Evolutionary conservation across 2,329 filamentous ascomycete genomes (phyloP).

Genomic region (Akanthomyces dipterigenus): DNA sequence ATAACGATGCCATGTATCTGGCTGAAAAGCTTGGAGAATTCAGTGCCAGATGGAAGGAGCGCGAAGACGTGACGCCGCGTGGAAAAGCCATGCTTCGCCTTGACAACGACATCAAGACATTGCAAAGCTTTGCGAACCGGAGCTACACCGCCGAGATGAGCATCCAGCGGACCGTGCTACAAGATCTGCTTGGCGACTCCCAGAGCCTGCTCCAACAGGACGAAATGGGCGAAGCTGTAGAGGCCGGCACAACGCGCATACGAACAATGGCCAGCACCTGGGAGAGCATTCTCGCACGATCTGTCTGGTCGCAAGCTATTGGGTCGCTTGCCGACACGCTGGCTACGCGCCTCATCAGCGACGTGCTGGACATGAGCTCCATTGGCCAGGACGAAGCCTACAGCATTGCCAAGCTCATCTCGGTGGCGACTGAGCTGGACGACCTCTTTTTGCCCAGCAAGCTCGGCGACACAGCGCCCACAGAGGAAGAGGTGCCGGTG

Average conservation of each 20-base stretch:
- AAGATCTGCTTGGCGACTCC: slow-evolving; percentile 53
- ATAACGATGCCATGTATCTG: slow-evolving; percentile 61
- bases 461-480: slow-evolving; percentile 18
- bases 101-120: slow-evolving; percentile 52
- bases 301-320: slow-evolving; percentile 56
- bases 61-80: slow-evolving; percentile 43
- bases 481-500: slow-evolving; percentile 39
- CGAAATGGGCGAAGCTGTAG: slow-evolving; percentile 45
- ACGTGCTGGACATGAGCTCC: slow-evolving; percentile 55
- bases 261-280: slow-evolving; percentile 48
- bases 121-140: slow-evolving; percentile 54
- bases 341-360: slow-evolving; percentile 51
- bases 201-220: slow-evolving; percentile 55
- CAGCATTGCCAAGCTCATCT: slow-evolving; percentile 52
- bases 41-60: slow-evolving; percentile 43
- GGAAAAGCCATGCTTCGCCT: slow-evolving; percentile 50
- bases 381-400: slow-evolving; percentile 60
- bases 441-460: slow-evolving; percentile 50
- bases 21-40: slow-evolving; percentile 49
- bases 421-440: slow-evolving; percentile 50
- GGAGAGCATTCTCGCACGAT: slow-evolving; percentile 51
- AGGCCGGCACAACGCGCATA: slow-evolving; percentile 46
- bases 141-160: slow-evolving; percentile 56
- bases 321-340: slow-evolving; percentile 54
- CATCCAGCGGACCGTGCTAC: slow-evolving; percentile 53